phyloP scores from a whole-genome alignment of 768 basidiomycete species.

The Hydnum rufescens region DNA sequence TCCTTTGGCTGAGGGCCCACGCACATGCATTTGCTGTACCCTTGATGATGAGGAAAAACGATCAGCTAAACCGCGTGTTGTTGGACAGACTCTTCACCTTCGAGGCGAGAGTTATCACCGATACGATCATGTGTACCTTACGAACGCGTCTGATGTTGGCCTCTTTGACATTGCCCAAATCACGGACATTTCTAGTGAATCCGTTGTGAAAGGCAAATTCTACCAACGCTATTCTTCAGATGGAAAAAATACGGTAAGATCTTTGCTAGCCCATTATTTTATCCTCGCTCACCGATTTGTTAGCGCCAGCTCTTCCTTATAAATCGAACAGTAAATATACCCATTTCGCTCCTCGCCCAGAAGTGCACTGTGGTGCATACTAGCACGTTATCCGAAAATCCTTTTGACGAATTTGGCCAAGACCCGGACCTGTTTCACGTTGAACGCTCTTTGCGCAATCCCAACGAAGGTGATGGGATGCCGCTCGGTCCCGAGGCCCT shows the following conservation, averaged over 20 bases:
- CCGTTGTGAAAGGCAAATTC: too few species aligned
- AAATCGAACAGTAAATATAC: too few species aligned
- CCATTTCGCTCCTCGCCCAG: too few species aligned
- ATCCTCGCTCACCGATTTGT: too few species aligned
- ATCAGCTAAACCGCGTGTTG: constrained; percentile 15
- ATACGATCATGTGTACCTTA: constrained; percentile 39
- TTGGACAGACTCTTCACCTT: constrained; percentile 28
- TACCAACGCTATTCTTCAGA: too few species aligned
- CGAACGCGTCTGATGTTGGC: background rate
- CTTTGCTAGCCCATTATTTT: too few species aligned
- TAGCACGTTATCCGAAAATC: too few species aligned
- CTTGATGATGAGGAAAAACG: constrained; percentile 17
- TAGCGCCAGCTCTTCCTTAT: too few species aligned
- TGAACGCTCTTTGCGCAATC: background rate
- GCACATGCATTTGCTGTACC: background rate
- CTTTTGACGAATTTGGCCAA: too few species aligned
- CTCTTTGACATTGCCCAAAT: background rate
- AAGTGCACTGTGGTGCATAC: too few species aligned
- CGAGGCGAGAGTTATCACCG: constrained; percentile 33
- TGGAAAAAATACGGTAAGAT: too few species aligned
- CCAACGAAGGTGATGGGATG: background rate
- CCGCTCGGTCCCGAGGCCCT: too few species aligned
- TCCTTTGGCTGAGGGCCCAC: background rate
- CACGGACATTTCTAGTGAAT: background rate
- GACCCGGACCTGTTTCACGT: background rate